Evolutionary conservation across 2,329 filamentous ascomycete genomes (phyloP).

Genomic region (Phyllosticta paracitricarpa): DNA sequence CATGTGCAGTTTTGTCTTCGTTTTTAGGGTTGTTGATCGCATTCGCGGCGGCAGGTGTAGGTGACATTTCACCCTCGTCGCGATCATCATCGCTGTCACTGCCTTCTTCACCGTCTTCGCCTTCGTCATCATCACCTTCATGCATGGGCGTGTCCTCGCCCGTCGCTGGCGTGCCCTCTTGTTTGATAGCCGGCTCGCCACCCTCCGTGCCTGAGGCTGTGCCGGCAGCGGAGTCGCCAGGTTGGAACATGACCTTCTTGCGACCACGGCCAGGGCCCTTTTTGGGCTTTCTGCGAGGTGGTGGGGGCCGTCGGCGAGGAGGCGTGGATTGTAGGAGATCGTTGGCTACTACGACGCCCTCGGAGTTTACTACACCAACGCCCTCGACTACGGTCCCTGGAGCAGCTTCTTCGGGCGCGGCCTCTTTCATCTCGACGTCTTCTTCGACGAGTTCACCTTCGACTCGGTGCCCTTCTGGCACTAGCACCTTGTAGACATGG

Average conservation of each 20-base stretch:
- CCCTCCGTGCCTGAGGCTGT: slow-evolving; percentile 19
- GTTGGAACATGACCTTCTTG: slow-evolving; percentile 56
- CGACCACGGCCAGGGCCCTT: slow-evolving; percentile 73
- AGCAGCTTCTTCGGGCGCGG: slow-evolving; percentile 28
- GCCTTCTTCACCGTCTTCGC: slow-evolving; percentile 41
- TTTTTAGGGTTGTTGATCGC: slow-evolving; percentile 18
- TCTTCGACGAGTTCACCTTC: slow-evolving; percentile 69
- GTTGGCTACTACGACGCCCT: slow-evolving; percentile 48
- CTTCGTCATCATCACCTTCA: slow-evolving; percentile 38
- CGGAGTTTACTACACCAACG: slow-evolving; percentile 49
- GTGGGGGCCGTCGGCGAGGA: slow-evolving; percentile 55
- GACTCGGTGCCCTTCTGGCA: slow-evolving; percentile 67
- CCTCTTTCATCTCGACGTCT: slow-evolving; percentile 37
- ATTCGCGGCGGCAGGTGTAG: slow-evolving; percentile 28
- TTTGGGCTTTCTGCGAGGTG: slow-evolving; percentile 66
- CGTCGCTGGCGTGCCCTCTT: slow-evolving; percentile 32
- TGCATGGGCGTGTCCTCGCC: slow-evolving; percentile 30
- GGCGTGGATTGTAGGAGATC: slow-evolving; percentile 38
- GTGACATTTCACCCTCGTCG: slow-evolving; percentile 37
- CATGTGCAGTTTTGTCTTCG: not conserved
- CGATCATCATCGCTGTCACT: slow-evolving; percentile 35
- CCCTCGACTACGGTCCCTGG: slow-evolving; percentile 51
- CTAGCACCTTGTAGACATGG: slow-evolving; percentile 73
- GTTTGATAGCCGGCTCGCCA: slow-evolving; percentile 20
- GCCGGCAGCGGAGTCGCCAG: slow-evolving; percentile 35